A percentile compares a stretch with the other conserved stretches of the same genome.
phyloP scores from a whole-genome alignment of 345 rosid species.

The Adansonia digitata region DNA sequence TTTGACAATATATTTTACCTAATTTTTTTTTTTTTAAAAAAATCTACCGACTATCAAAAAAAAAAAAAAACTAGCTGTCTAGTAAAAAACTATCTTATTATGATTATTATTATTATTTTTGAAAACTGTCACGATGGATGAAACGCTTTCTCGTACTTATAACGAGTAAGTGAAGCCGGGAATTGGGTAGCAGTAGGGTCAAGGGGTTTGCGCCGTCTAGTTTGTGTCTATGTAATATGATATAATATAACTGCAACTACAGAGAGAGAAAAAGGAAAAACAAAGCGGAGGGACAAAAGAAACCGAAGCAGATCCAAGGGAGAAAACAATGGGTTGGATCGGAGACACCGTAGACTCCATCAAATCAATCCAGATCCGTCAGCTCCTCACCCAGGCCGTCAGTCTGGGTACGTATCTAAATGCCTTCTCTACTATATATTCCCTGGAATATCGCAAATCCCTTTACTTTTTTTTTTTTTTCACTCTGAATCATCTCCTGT shows the following conservation, averaged over 20 bases:
- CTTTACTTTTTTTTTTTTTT: not conserved
- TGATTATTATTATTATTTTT: too few relatives aligned
- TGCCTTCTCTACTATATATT: not conserved
- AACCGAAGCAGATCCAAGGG: not conserved
- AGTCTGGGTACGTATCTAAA: constrained; percentile 53
- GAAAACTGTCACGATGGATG: too few relatives aligned
- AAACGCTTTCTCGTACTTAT: too few relatives aligned
- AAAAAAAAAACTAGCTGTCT: too few relatives aligned
- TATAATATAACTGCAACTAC: not conserved
- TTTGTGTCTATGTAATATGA: not conserved
- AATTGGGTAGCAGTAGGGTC: not conserved
- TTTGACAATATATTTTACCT: too few relatives aligned
- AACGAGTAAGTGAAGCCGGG: not conserved
- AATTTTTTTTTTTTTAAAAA: too few relatives aligned
- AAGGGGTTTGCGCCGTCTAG: not conserved
- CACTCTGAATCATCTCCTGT: too few relatives aligned
- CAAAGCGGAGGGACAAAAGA: not conserved
- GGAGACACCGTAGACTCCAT: constrained; percentile 75
- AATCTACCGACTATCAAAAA: too few relatives aligned
- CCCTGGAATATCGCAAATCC: not conserved
- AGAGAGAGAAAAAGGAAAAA: not conserved
- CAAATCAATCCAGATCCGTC: constrained; percentile 78
- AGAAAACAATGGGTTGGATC: constrained; percentile 58
- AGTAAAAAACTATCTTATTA: too few relatives aligned
- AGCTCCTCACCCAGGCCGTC: constrained; percentile 70